Evolutionary conservation across 2,329 filamentous ascomycete genomes (phyloP).

Genomic region (Aureobasidium sp.): DNA sequence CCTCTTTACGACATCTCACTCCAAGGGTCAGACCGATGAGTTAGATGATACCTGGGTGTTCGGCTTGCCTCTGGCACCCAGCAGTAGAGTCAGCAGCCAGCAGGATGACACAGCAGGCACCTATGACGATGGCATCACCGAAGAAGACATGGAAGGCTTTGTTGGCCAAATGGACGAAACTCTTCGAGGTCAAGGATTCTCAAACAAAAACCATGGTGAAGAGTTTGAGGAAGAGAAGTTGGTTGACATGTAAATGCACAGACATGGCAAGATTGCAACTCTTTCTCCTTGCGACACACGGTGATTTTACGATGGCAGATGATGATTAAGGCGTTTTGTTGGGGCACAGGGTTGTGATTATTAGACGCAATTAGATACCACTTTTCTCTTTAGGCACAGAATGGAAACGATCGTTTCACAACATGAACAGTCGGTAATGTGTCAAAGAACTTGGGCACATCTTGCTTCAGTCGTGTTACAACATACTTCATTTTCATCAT

Average conservation of each 20-base stretch:
- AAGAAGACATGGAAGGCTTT: slow-evolving; percentile 14
- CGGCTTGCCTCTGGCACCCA: background rate
- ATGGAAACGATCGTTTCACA: too few relatives aligned
- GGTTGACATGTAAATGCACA: background rate
- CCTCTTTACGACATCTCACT: slow-evolving; percentile 56
- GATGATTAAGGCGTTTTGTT: too few relatives aligned
- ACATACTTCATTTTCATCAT: too few relatives aligned
- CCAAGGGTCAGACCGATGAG: background rate
- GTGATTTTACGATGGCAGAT: too few relatives aligned
- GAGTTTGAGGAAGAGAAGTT: background rate
- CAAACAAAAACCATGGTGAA: background rate
- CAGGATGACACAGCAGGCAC: background rate
- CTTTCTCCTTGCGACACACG: too few relatives aligned
- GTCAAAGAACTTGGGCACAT: too few relatives aligned
- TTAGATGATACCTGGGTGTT: background rate
- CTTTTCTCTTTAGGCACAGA: too few relatives aligned
- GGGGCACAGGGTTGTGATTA: too few relatives aligned
- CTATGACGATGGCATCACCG: slow-evolving; percentile 6
- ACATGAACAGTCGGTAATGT: too few relatives aligned
- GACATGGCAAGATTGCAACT: too few relatives aligned
- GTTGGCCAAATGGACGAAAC: slow-evolving; percentile 14
- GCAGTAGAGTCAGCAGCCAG: slow-evolving; percentile 2
- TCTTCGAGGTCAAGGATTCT: background rate
- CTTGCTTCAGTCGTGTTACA: too few relatives aligned
- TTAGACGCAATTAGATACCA: too few relatives aligned